These are phyloP conservation scores for Moesziomyces sp. DNA, from an alignment of 1,284 basidiomycete species.

Conservation along the genomic window DNA sequence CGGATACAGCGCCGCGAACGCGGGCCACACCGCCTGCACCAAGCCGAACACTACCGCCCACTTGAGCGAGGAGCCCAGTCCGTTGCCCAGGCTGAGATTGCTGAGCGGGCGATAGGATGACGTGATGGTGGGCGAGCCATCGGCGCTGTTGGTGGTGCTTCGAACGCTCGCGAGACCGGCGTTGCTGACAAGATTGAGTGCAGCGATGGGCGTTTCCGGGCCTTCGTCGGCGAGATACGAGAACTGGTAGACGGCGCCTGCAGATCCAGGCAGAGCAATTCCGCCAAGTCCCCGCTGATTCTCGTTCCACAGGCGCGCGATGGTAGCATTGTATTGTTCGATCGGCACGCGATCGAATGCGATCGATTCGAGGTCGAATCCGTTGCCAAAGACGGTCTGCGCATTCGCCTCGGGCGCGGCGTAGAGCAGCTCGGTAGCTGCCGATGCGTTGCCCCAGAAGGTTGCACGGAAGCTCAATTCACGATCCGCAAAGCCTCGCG, in stretches of 20 bases:
- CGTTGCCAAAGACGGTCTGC: conserved; percentile 17
- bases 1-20: conserved; percentile 82
- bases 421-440: conserved; percentile 21
- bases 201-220: conserved; percentile 17
- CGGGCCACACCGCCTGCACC: conserved; percentile 77
- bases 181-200: conserved; percentile 39
- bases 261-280: conserved; percentile 14
- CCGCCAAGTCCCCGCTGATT: conserved; percentile 16
- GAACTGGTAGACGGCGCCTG: conserved; percentile 13
- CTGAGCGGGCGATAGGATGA: conserved; percentile 23
- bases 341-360: conserved; percentile 20
- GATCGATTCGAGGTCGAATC: conserved; percentile 23
- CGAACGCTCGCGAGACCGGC: conserved; percentile 25
- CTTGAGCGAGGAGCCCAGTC: conserved; percentile 32
- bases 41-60: conserved; percentile 41
- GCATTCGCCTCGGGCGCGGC: conserved; percentile 27
- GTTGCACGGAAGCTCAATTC: conserved; percentile 57
- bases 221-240: conserved; percentile 30
- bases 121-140: conserved; percentile 27
- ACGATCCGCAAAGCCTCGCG: conserved; percentile 56
- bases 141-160: conserved; percentile 1
- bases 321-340: conserved; percentile 16
- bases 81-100: conserved; percentile 28
- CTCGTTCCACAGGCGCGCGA: conserved; percentile 10
- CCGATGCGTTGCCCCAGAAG: conserved; percentile 19